A percentile compares a stretch with the other conserved stretches of the same genome.
Conservation (phyloP, 805 yeast species). For the Teunomyces tritomae region DNA sequence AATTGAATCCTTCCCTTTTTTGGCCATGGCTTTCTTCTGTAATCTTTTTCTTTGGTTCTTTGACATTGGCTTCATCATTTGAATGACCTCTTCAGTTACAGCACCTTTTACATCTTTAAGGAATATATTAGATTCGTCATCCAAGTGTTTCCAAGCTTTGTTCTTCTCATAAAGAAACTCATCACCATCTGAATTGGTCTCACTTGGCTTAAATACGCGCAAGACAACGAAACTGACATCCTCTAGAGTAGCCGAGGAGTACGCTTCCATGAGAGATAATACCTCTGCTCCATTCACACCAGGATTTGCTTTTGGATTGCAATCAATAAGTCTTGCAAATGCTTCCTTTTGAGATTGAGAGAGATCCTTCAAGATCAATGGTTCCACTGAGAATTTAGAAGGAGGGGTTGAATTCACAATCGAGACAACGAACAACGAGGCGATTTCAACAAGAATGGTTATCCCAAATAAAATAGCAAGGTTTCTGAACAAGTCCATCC, state of each 20-base stretch:
- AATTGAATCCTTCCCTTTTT: neutral
- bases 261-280: constrained; percentile 3
- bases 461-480: constrained; percentile 1
- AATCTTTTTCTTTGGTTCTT: neutral
- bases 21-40: neutral
- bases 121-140: neutral
- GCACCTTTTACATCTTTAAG: neutral
- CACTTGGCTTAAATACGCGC: constrained; percentile 1
- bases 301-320: neutral
- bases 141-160: constrained; percentile 1
- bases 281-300: neutral
- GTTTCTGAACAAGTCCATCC: neutral
- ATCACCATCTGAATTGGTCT: neutral
- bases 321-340: neutral
- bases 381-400: neutral
- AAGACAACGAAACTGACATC: neutral
- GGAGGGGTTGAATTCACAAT: neutral
- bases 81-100: neutral
- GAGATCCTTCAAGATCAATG: neutral
- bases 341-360: neutral
- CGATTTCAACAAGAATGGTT: neutral
- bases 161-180: neutral
- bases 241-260: neutral
- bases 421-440: neutral
- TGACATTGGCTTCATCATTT: constrained; percentile 1